Base-by-base conservation (phyloP, 164 flowering plant species). In the Santalum album region DNA sequence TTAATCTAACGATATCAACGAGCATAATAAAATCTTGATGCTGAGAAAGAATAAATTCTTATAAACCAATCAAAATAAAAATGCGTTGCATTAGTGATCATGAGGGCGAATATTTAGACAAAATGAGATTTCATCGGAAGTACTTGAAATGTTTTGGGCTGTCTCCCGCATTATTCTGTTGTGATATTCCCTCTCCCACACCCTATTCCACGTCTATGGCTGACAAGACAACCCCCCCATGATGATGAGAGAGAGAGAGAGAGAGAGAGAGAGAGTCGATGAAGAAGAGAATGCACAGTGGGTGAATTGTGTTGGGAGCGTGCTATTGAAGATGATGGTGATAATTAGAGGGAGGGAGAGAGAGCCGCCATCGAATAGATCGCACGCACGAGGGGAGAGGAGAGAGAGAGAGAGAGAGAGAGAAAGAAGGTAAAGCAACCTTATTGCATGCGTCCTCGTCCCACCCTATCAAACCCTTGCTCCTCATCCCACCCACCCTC, bases 141-240 rank as follows among this genome's bases (percentile, higher is more conserved):
- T 29, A 29, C 34, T 29, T 29, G 20, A 69, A 55, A 60, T 77
- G 67, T 70, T 79, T 72, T 66, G 54, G 69, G 71, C 61, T 79
- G 83, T 80, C 83, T 76, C 82, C 82, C 79, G 75, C 79, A 73
- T 70, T 69, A 69, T 62, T 26, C 51, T 23, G 51, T 53, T n/a
- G 15, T 29, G 7, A 32, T 32, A 32, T 32, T 10, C 59, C 16
- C 16, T 5, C 6, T 35, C 53, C 32, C 42, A n/a, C n/a, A 49
- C 44, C 34, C 4, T 9, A 29, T 9, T 9, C 34, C 34, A 29
- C 40, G 60, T 19, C 34, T 58, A 38, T 40, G 22, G 57, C 67
- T 69, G 77, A 72, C 69, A 66, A 54, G 75, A 71, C 72, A 60
- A 55, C 64, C 63, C 46, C 63, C 46, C 20, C 29, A 25, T 10